Conservation (phyloP, 257 asterid genomes). For the Solanum infundibuliforme region DNA sequence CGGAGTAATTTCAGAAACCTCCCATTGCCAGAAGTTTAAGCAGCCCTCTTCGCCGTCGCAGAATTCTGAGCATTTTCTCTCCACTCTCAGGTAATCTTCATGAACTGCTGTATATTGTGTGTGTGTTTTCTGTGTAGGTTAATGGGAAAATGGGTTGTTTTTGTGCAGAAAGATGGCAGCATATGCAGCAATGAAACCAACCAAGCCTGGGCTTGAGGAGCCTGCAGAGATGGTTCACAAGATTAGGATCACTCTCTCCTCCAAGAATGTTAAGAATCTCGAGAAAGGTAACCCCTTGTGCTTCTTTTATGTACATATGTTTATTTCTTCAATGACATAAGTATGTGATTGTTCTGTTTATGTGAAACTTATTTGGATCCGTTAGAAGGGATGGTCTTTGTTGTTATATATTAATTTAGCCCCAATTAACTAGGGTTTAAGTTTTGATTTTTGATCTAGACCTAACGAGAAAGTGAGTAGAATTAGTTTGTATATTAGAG, state of each 20-base stretch:
- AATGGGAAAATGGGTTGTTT: neutral
- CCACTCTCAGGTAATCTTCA: neutral
- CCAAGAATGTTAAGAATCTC: neutral
- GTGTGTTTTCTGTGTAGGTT: neutral
- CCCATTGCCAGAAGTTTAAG: neutral
- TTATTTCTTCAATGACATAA: neutral
- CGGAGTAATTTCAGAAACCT: neutral
- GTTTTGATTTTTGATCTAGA: neutral
- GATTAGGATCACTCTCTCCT: constrained; percentile 1
- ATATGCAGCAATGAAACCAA: constrained; percentile 2
- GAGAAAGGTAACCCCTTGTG: neutral
- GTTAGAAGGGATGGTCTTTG: neutral
- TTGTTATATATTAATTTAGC: neutral
- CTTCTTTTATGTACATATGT: neutral
- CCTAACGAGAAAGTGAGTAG: neutral
- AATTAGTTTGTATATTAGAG: neutral
- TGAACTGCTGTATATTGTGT: neutral
- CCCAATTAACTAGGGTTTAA: neutral
- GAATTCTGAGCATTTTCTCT: neutral
- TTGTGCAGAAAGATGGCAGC: neutral
- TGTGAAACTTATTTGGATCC: neutral
- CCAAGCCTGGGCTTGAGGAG: constrained; percentile 1
- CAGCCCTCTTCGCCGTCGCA: neutral
- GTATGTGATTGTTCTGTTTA: neutral
- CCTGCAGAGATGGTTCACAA: neutral